Conservation (phyloP, 2,329 filamentous ascomycete genomes). For the Hypoxylon sp. region DNA sequence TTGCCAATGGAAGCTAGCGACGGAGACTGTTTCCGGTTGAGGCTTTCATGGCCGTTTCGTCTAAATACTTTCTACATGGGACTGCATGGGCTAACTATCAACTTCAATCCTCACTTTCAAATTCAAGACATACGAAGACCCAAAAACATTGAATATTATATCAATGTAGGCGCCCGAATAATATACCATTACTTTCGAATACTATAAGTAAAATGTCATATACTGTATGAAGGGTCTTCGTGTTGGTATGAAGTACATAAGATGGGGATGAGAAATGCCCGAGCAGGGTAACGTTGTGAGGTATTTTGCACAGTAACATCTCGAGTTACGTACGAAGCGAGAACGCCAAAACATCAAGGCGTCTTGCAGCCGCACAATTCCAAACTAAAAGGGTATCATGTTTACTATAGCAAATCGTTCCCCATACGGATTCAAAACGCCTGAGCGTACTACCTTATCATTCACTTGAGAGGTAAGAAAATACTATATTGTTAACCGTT, state of each 20-base stretch:
- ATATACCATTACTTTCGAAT: not conserved
- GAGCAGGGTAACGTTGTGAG: not conserved
- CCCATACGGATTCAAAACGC: constrained; percentile 7
- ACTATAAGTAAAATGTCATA: not conserved
- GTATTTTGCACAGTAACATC: not conserved
- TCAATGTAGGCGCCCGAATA: constrained; percentile 7
- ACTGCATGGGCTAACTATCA: constrained; percentile 1
- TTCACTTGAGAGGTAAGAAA: not conserved
- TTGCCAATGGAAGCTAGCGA: constrained; percentile 29
- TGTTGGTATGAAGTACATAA: not conserved
- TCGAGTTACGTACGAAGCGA: constrained; percentile 7
- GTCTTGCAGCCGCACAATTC: constrained; percentile 19
- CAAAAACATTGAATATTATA: not conserved
- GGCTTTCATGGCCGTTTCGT: constrained; percentile 40
- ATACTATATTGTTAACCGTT: constrained; percentile 1
- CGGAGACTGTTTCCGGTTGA: constrained; percentile 39
- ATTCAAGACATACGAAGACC: constrained; percentile 10
- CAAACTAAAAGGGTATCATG: constrained; percentile 34
- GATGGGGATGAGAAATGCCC: not conserved
- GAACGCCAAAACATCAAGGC: constrained; percentile 21
- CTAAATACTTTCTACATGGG: constrained; percentile 16
- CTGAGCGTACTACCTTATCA: constrained; percentile 2
- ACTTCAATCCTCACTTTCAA: constrained; percentile 10
- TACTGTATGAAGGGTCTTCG: not conserved
- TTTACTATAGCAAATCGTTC: constrained; percentile 7